These are phyloP conservation scores for Populus tomentosa DNA, from an alignment of 441 rosid species.

Conservation along the genomic window DNA sequence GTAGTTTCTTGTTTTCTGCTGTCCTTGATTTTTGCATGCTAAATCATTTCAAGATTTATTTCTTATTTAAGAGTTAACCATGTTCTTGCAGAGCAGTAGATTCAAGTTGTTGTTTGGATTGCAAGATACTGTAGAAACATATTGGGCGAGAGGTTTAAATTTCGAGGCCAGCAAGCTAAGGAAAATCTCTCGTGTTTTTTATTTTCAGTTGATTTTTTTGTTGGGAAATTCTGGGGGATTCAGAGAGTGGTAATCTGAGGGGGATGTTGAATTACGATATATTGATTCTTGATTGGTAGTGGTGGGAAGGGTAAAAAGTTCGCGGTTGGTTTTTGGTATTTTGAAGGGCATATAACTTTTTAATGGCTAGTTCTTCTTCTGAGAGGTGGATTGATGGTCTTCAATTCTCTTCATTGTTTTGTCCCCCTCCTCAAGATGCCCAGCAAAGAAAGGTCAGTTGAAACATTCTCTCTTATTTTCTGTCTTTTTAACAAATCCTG, in stretches of 20 bases:
- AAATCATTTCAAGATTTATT: not conserved
- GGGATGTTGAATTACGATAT: slow-evolving; percentile 53
- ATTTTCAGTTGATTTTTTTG: too few species aligned
- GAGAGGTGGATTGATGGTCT: slow-evolving; percentile 97
- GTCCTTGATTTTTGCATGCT: not conserved
- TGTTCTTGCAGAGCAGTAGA: slow-evolving; percentile 18
- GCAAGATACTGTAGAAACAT: slow-evolving; percentile 12
- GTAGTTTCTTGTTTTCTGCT: not conserved
- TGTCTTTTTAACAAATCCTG: not conserved
- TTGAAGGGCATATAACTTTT: not conserved
- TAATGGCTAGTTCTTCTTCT: slow-evolving; percentile 66
- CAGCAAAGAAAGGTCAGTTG: slow-evolving; percentile 68
- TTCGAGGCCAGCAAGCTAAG: slow-evolving; percentile 1
- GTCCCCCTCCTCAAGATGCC: slow-evolving; percentile 83
- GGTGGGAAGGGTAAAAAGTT: slow-evolving; percentile 10
- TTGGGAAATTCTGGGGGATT: slow-evolving; percentile 22
- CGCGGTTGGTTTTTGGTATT: slow-evolving; percentile 9
- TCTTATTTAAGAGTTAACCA: not conserved
- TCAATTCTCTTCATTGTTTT: slow-evolving; percentile 77
- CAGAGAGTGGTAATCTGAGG: slow-evolving; percentile 9
- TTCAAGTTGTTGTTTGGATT: not conserved
- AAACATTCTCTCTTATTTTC: not conserved
- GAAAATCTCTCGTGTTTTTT: not conserved
- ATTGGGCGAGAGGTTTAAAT: not conserved
- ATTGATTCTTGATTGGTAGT: slow-evolving; percentile 56